Base-by-base conservation (phyloP, 1,139 yeast species). In the Saccharomyces pastorianus region DNA sequence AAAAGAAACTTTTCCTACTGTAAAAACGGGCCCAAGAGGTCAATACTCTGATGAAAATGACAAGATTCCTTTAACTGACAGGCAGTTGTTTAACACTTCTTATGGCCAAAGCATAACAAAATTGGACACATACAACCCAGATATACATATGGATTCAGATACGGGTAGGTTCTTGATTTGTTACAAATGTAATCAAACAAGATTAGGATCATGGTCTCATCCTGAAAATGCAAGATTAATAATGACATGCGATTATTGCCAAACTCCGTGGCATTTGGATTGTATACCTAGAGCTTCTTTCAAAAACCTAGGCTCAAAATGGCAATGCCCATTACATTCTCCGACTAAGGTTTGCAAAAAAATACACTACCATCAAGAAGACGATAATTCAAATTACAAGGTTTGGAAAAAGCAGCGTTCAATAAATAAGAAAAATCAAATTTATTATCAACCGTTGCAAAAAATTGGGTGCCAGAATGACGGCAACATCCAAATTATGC, bases 321-420 rank as follows among this genome's bases (percentile, higher is more conserved):
- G 99, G 99, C 83, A 83, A 71, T 93, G 99, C 67, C 99, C 98
- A 0, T 83, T 88, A 62, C 99, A 93, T 70, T 80, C 83, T 13
- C 59, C 48, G 3, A 41, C 51, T 25, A 41, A 25, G n/a, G 32
- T 20, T 26, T 29, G 11, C 14, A 48, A 34, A n/a, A 51, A 29
- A 4, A 20, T 28, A 17, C 44, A 17, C 25, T 13, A 17, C 13
- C 11, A 11, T 38, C 44, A 20, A 38, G 44, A 38, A 17, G 44
- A 17, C 13, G 88, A 82, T 49, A 77, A 78, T 50, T 72, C 84
- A 7, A 64, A 58, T 4, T 42, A 52, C 5, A 49, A 38, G 11
- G 17, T 28, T 9, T 28, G 31, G 14, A 53, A 49, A 44, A 55
- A 49, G 63, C 68, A 49, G 67, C 73, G 49, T 2, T 65, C 70